Evolutionary conservation across 805 yeast species (phyloP).

Genomic region (baker's yeast (Saccharomyces cerevisiae)): DNA sequence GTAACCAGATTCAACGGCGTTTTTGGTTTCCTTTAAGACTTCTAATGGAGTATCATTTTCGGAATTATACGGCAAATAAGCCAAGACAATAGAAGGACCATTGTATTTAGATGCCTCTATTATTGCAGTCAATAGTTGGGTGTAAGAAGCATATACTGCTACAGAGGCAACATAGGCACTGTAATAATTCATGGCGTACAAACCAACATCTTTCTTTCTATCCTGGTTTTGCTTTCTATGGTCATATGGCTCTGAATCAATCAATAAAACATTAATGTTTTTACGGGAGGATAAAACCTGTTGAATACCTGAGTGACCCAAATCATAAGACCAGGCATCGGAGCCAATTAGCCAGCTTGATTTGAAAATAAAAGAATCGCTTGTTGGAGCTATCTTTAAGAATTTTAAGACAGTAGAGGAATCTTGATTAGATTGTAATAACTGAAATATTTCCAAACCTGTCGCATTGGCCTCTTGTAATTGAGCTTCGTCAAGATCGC

Average conservation of each 20-base stretch:
- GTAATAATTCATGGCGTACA: slow-evolving; percentile 91
- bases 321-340: slow-evolving; percentile 90
- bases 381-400: slow-evolving; percentile 31
- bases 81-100: slow-evolving; percentile 88
- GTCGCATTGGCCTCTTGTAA: slow-evolving; percentile 27
- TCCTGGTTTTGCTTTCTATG: slow-evolving; percentile 35
- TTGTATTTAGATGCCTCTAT: slow-evolving; percentile 81
- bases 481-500: slow-evolving; percentile 25
- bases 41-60: slow-evolving; percentile 64
- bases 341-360: slow-evolving; percentile 85
- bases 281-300: slow-evolving; percentile 65
- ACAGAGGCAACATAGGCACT: slow-evolving; percentile 87
- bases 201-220: slow-evolving; percentile 72
- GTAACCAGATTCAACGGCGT: slow-evolving; percentile 86
- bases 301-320: slow-evolving; percentile 88
- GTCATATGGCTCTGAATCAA: slow-evolving; percentile 73
- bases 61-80: slow-evolving; percentile 69
- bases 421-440: slow-evolving; percentile 33
- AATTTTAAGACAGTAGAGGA: slow-evolving; percentile 39
- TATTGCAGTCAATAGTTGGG: slow-evolving; percentile 82
- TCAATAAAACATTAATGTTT: slow-evolving; percentile 74
- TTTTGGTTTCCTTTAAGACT: slow-evolving; percentile 77
- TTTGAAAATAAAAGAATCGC: slow-evolving; percentile 39
- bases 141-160: slow-evolving; percentile 87
- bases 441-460: slow-evolving; percentile 30